A percentile compares a stretch with the other conserved stretches of the same genome.
Evolutionary conservation across 2,329 filamentous ascomycete species (phyloP).

Genomic region (Fusarium citri): DNA sequence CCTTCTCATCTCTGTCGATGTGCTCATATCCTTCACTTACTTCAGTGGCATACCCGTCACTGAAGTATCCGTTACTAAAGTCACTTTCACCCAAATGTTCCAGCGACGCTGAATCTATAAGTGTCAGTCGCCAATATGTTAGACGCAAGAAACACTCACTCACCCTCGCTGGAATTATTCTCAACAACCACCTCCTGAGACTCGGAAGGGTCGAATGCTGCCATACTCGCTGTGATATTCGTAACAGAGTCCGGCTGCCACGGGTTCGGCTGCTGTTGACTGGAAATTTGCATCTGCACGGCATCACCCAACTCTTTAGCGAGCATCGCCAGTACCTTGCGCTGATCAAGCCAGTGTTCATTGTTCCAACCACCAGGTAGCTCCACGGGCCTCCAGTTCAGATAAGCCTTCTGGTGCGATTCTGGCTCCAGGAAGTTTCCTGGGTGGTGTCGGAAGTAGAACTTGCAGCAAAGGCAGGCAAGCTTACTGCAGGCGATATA

Average conservation of each 20-base stretch:
- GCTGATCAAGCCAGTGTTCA: constrained; percentile 22
- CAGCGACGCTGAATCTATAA: constrained; percentile 19
- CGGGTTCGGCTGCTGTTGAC: background rate
- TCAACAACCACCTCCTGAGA: background rate
- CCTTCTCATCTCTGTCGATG: background rate
- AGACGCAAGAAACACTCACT: background rate
- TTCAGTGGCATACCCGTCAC: background rate
- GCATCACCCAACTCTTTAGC: constrained; percentile 18
- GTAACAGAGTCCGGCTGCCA: constrained; percentile 35
- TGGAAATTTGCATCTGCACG: constrained; percentile 14
- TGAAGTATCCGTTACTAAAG: background rate
- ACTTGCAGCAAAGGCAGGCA: constrained; percentile 61
- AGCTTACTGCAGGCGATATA: constrained; percentile 65
- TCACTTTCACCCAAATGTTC: constrained; percentile 2
- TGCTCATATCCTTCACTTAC: background rate
- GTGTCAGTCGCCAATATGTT: background rate
- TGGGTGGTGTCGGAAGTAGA: constrained; percentile 58
- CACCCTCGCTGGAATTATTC: constrained; percentile 3
- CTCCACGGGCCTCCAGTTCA: constrained; percentile 53
- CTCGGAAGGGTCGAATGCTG: constrained; percentile 1
- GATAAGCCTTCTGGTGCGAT: constrained; percentile 55
- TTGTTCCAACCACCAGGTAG: constrained; percentile 20
- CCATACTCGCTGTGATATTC: constrained; percentile 19
- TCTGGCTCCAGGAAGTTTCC: constrained; percentile 47
- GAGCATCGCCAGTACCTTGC: constrained; percentile 9